Conservation (phyloP, 352 stramenopile species). For the Aphanomyces invadans region DNA sequence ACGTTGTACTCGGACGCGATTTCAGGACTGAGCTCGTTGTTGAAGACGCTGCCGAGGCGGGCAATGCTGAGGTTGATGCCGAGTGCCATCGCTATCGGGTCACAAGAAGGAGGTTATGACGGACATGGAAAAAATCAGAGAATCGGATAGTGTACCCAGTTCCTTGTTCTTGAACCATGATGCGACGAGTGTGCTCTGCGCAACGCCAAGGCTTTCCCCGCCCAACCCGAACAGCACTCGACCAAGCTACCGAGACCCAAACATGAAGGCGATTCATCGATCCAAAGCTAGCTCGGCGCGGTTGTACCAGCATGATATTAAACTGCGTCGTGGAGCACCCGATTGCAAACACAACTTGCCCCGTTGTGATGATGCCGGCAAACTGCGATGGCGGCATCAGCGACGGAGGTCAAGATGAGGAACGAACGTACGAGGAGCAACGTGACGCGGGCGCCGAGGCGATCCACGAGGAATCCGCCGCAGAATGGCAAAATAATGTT, state of each 20-base stretch:
- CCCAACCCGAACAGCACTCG: constrained; percentile 89
- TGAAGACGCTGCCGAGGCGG: constrained; percentile 87
- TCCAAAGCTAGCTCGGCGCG: too few species aligned
- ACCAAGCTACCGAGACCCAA: constrained; percentile 58
- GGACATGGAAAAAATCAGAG: neutral
- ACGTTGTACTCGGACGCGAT: constrained; percentile 63
- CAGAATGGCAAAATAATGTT: constrained; percentile 92
- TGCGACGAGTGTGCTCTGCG: constrained; percentile 82
- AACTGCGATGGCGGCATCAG: constrained; percentile 33
- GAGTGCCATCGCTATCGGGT: constrained; percentile 76
- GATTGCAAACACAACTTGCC: constrained; percentile 84
- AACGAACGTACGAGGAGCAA: constrained; percentile 38
- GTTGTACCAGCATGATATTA: constrained; percentile 68
- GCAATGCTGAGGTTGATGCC: constrained; percentile 89
- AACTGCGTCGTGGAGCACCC: constrained; percentile 74
- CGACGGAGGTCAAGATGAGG: neutral
- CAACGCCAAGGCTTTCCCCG: constrained; percentile 87
- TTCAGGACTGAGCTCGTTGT: constrained; percentile 82
- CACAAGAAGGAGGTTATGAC: neutral
- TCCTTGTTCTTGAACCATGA: constrained; percentile 92
- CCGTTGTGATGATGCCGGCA: constrained; percentile 65
- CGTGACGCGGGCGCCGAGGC: constrained; percentile 77
- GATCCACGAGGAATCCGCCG: constrained; percentile 86
- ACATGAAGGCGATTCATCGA: too few species aligned
- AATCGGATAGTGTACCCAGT: constrained; percentile 35